Evolutionary conservation across 2,329 filamentous ascomycete genomes (phyloP).

Genomic region (Phaeosphaeriaceae sp.): DNA sequence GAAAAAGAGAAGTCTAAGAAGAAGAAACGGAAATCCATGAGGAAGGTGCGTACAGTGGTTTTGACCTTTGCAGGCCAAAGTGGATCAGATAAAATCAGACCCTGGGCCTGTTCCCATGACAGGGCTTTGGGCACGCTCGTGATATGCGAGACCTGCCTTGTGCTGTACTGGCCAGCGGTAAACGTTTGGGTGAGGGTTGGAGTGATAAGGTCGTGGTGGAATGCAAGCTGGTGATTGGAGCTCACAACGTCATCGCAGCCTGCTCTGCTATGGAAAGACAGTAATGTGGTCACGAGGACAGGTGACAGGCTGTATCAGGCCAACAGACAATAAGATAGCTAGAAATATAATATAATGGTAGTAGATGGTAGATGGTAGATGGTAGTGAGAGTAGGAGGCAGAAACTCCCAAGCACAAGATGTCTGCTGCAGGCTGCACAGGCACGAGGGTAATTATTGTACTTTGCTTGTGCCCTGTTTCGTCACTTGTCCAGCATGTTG

Average conservation of each 20-base stretch:
- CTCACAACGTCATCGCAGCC: slow-evolving; percentile 26
- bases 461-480: slow-evolving; percentile 19
- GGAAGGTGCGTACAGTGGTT: slow-evolving; percentile 28
- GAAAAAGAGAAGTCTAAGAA: neutral
- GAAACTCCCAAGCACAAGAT: neutral
- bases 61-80: slow-evolving; percentile 10
- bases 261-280: slow-evolving; percentile 1
- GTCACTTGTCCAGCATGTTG: slow-evolving; percentile 22
- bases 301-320: neutral
- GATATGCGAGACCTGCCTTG: slow-evolving; percentile 17
- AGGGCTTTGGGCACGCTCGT: slow-evolving; percentile 19
- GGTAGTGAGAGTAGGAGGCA: neutral
- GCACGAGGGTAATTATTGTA: no score
- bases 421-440: neutral
- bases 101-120: slow-evolving; percentile 34
- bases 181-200: slow-evolving; percentile 2
- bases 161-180: slow-evolving; percentile 3
- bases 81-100: slow-evolving; percentile 15
- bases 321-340: neutral
- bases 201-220: slow-evolving; percentile 32
- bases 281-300: neutral
- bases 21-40: neutral
- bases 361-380: no score
- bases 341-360: no score
- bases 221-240: slow-evolving; percentile 39